Evolutionary conservation across 1,139 yeast species (phyloP), one percentile per base, ranked within the genome.

Genomic region (Magnusiomyces fungicola): DNA sequence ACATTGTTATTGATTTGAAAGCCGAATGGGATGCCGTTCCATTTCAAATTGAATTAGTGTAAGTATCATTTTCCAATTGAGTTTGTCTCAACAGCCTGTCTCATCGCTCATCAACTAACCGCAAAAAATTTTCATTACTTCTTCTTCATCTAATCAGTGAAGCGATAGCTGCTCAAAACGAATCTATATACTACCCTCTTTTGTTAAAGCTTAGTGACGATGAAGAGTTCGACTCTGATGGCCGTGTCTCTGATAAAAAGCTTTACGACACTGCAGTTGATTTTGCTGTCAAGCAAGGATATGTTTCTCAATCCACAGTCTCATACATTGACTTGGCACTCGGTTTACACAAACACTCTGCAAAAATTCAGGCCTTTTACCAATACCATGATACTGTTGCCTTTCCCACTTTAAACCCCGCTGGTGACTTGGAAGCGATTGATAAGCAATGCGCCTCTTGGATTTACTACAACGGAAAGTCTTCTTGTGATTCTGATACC

Each of bases 281-380:
- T 0, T 58, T 66, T 16, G 61, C 75, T 5, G 56, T 64, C 0
- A 60, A 61, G 5, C 43, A 52, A 3, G 65, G 55, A 1, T 59
- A 58, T 37, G 25, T 66, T 9, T 22, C 52, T 14, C 45, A 49
- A 12, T 49, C 52, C 6, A 56, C 62, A 27, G 60, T 58, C 27
- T 59, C 72, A 1, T 65, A 79, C 37, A 69, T 76, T n/a, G 75
- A 79, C 52, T 69, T 80, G 49, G 69, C 78, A 42, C 58, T 81
- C 42, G 78, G 78, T 0, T 69, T 79, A 54, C 80, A 80, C 49
- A 66, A 72, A 38, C 66, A 73, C 52, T 69, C 84, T 1, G 88
- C 96, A 3, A 68, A 81, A 47, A 72, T 87, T 24, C 78, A 80
- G 56, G 69, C 89, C 0, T 86, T 84, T 51, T 83, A 74, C 58